Percentiles rank a stretch among this genome's conserved stretches.
Evolutionary conservation across 257 asterid genomes (phyloP).

Genomic region (Fraxinus excelsior): DNA sequence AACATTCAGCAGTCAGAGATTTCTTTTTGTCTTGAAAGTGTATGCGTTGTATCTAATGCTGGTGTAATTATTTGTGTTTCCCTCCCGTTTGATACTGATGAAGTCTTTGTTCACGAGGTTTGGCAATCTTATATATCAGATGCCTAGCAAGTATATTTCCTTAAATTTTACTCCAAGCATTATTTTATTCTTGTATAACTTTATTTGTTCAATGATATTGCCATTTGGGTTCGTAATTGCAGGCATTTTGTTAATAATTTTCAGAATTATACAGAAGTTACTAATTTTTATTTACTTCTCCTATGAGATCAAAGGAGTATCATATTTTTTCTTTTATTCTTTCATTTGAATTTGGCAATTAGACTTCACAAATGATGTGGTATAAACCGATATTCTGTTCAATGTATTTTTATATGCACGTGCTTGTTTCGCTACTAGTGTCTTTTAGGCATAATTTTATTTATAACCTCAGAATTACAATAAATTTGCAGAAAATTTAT

Average conservation of each 20-base stretch:
- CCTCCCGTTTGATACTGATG: constrained; percentile 8
- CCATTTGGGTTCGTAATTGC: background rate
- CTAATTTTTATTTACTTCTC: background rate
- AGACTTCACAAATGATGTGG: constrained; percentile 7
- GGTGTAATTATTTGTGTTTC: constrained; percentile 1
- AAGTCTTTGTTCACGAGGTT: constrained; percentile 9
- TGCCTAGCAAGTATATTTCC: constrained; percentile 3
- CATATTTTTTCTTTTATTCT: background rate
- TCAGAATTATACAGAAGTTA: background rate
- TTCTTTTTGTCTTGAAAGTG: background rate
- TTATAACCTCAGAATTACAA: constrained; percentile 29
- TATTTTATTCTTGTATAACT: constrained; percentile 1
- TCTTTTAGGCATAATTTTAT: constrained; percentile 8
- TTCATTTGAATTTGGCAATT: constrained; percentile 19
- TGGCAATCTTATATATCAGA: background rate
- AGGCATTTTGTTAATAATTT: background rate
- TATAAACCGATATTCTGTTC: constrained; percentile 17
- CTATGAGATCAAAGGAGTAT: constrained; percentile 10
- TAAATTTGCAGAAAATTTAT: constrained; percentile 60
- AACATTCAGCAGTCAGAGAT: constrained; percentile 2
- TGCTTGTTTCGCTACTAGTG: constrained; percentile 1
- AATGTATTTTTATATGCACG: constrained; percentile 10
- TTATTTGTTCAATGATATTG: background rate
- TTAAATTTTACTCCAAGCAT: constrained; percentile 16
- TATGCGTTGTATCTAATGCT: constrained; percentile 3